Base-by-base conservation (phyloP, 352 stramenopile species). In the Globisporangium megalacanthum region DNA sequence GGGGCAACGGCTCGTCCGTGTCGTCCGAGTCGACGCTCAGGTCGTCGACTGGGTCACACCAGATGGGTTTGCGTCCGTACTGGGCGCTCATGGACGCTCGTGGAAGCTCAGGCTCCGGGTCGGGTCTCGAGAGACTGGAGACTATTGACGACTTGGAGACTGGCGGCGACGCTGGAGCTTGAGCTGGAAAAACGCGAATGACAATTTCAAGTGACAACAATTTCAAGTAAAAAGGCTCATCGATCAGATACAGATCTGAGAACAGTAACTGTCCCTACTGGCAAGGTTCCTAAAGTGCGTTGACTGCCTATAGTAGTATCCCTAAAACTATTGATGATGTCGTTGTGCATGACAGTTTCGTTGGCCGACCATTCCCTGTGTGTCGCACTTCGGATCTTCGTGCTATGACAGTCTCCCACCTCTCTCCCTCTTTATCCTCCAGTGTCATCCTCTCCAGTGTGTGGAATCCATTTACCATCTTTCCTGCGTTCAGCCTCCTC, bases 181-280 rank as follows among this genome's bases (percentile, higher is more conserved):
- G 15, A 55, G 25, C 37, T n/a, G 20, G 15, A 41, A 31, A 39
- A 44, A 33, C 14, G 52, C 7, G 19, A 31, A 9, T 29, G 19
- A 31, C 41, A 46, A 46, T 46, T 14, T 56, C 65, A 49, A 68
- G 17, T 29, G 72, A 56, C 37, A 75, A 45, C 14, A 55, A 44
- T 45, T 39, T 39, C 35, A 39, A 39, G 35, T 8, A 13, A 39
- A 39, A 39, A 39, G 35, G 35, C 35, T 39, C 35, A 13, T 39
- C 35, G 35, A 39, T 39, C 35, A 39, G 35, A 39, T 39, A 39
- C 25, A 60, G 20, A 17, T 64, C n/a, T n/a, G n/a, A n/a, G n/a
- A n/a, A n/a, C n/a, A n/a, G 19, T 14, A 17, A 8, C 35, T 39
- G 25, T 29, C 25, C 25, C 25, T 29, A 29, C 25, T 37, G 6